Conservation (phyloP, 768 basidiomycete species). For the Lyophyllum shimeji region DNA sequence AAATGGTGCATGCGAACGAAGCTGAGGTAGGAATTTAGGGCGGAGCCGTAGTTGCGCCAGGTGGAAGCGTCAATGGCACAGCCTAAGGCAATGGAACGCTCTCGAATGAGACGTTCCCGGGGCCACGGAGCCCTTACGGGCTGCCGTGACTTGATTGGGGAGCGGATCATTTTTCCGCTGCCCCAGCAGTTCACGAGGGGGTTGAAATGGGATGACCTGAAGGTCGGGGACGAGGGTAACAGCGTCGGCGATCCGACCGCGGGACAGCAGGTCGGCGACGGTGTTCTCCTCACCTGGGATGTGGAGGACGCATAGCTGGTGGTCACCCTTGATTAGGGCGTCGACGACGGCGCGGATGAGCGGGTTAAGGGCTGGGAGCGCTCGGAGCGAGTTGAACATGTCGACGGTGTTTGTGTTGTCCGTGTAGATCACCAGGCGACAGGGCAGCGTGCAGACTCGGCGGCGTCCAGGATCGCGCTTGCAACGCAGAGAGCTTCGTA, state of each 20-base stretch:
- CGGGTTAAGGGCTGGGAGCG: background rate
- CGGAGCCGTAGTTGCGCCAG: slow-evolving; percentile 24
- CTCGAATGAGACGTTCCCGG: slow-evolving; percentile 16
- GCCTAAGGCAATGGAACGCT: slow-evolving; percentile 32
- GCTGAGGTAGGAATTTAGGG: slow-evolving; percentile 34
- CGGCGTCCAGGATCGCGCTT: background rate
- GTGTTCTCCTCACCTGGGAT: background rate
- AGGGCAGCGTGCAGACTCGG: background rate
- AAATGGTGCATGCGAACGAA: slow-evolving; percentile 18
- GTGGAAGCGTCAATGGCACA: slow-evolving; percentile 28
- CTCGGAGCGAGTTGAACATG: background rate
- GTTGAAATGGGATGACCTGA: background rate
- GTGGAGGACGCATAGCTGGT: background rate
- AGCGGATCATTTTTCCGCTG: slow-evolving; percentile 15
- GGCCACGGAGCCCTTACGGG: slow-evolving; percentile 30
- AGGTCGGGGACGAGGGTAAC: background rate
- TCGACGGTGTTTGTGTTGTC: background rate
- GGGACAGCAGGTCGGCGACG: background rate
- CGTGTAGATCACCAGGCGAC: background rate
- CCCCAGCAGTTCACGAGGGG: slow-evolving; percentile 6
- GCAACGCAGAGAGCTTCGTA: slow-evolving; percentile 21
- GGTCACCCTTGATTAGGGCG: background rate
- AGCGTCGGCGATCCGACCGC: background rate
- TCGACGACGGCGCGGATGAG: background rate
- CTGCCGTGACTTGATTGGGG: slow-evolving; percentile 19